Conservation (phyloP, 177 flowering plant genomes). For the Vitis hybrid region DNA sequence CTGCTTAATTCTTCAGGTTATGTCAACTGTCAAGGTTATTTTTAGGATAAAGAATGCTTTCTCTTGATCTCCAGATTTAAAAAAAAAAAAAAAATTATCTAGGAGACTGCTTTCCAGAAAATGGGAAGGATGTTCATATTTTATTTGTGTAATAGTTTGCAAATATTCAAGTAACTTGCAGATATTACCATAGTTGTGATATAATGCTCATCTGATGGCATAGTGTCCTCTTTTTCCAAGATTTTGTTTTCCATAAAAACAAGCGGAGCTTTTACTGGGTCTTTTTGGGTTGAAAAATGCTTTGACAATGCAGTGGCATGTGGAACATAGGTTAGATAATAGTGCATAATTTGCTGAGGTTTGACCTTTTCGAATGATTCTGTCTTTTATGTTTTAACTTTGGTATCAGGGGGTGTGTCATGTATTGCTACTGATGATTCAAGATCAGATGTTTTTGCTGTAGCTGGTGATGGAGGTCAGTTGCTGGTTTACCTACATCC, state of each 20-base stretch:
- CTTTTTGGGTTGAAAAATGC: background rate
- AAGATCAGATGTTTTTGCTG: constrained; percentile 44
- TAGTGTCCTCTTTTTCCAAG: background rate
- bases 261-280: background rate
- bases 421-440: constrained; percentile 63
- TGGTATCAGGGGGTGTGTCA: constrained; percentile 52
- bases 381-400: background rate
- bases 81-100: background rate
- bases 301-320: background rate
- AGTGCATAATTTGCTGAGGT: too few relatives aligned
- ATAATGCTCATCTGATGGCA: too few relatives aligned
- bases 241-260: background rate
- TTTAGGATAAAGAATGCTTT: background rate
- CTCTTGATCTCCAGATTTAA: background rate
- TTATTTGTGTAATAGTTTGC: background rate
- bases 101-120: background rate
- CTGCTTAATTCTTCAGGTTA: too few relatives aligned
- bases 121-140: background rate
- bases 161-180: background rate
- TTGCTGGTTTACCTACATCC: constrained; percentile 48
- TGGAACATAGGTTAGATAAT: background rate
- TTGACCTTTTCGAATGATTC: background rate
- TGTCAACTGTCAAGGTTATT: background rate
- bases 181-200: too few relatives aligned
- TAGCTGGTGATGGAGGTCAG: constrained; percentile 51